Conservation (phyloP, 2,329 filamentous ascomycete genomes). For the Venturia asperata region DNA sequence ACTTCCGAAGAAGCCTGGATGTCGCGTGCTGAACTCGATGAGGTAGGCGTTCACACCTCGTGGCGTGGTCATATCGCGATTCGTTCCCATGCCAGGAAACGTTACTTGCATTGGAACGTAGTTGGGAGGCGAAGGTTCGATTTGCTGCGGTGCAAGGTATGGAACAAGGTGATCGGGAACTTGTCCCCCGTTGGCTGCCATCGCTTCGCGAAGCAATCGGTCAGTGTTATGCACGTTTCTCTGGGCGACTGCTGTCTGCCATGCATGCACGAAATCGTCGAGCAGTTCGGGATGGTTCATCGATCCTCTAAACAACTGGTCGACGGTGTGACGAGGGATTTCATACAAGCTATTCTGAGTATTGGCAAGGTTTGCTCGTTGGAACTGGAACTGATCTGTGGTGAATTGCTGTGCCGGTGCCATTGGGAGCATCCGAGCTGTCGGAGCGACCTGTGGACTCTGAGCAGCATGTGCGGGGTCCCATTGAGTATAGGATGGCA, state of each 20-base stretch:
- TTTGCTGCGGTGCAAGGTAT: not conserved
- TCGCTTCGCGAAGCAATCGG: not conserved
- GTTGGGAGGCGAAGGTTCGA: not conserved
- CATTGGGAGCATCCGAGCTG: not conserved
- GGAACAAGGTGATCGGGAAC: not conserved
- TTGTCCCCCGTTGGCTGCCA: not conserved
- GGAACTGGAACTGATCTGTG: not conserved
- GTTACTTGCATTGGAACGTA: not conserved
- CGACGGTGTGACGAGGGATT: not conserved
- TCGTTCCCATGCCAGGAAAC: not conserved
- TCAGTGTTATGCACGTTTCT: not conserved
- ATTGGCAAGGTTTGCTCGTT: not conserved
- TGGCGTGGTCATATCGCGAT: not conserved
- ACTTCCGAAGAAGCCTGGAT: not conserved
- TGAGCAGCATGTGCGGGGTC: not conserved
- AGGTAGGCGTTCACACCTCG: not conserved
- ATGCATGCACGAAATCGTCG: not conserved
- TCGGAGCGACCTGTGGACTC: not conserved
- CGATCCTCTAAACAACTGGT: not conserved
- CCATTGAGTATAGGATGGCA: not conserved
- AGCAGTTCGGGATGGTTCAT: not conserved
- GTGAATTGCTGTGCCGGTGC: not conserved
- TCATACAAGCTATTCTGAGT: not conserved
- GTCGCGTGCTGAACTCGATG: not conserved
- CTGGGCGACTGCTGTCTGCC: not conserved